Evolutionary conservation across 2,329 filamentous ascomycete species (phyloP), one percentile per base, ranked within the genome.

Genomic region (Pestalotiopsis sp.): DNA sequence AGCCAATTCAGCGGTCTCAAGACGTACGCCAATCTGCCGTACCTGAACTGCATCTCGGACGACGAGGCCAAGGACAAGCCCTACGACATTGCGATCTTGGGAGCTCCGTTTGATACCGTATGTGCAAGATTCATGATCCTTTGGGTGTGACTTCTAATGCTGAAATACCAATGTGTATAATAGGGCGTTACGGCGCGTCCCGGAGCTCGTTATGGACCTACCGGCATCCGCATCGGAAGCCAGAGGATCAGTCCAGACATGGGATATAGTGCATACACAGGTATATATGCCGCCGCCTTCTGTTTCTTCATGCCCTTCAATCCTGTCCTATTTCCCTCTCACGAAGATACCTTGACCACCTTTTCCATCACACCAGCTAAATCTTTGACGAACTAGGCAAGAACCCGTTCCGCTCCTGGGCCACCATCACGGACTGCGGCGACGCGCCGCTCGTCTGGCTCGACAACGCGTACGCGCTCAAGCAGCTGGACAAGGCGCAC

Each of bases 391-490:
- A 1, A 23, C n/a, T 6, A 80, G 80, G 75, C n/a, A 78, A 75
- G 68, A 94, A 94, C 74, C 90, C 91, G 0, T 92, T 93, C 77
- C 82, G 84, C 31, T 91, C 88, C n/a, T 94, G 91, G 90, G 91
- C 91, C 0, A 89, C 82, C 14, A 85, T 95, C 61, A 85, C 93
- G 49, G 93, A 95, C 80, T 95, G 93, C 75, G 93, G 93, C 39
- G 93, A 95, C 73, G 92, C 93, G 67, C 91, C 91, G 1, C 83
- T 94, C 69, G 93, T 91, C 0, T 92, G 91, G 12, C 90, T 95
- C 71, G 92, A 95, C 80, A 95, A 95, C 77, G 88, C 84, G 0
- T 82, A 94, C 0, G 93, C 93, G 0, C 82, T 95, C 68, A 86
- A 86, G 14, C 92, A 95, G 78, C 92, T 95, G 85, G 91, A 88